phyloP scores from a whole-genome alignment of 1,284 basidiomycete species.

The Apiotrichum porosum region DNA sequence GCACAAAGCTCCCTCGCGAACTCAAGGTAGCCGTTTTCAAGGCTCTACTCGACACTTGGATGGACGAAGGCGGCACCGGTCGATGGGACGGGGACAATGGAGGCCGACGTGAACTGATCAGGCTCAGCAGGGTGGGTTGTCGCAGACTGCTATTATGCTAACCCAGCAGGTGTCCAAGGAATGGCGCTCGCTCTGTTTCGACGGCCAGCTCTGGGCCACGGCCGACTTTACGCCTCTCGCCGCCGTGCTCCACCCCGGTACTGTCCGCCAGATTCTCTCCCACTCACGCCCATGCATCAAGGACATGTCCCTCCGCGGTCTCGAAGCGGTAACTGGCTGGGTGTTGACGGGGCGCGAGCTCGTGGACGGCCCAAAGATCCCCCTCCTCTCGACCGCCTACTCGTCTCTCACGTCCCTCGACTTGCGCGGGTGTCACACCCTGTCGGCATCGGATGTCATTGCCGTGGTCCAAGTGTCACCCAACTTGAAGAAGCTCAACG shows the following conservation, averaged over 20 bases:
- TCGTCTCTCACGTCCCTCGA: conserved; percentile 54
- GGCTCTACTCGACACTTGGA: conserved; percentile 50
- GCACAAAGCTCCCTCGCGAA: conserved; percentile 64
- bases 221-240: conserved; percentile 62
- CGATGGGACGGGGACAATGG: conserved; percentile 68
- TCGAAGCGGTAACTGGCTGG: conserved; percentile 54
- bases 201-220: conserved; percentile 77
- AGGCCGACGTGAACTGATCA: conserved; percentile 71
- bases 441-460: conserved; percentile 65
- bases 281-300: conserved; percentile 62
- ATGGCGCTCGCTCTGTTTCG: conserved; percentile 74
- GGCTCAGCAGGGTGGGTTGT: conserved; percentile 65
- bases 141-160: too few relatives aligned
- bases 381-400: conserved; percentile 7
- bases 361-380: neutral
- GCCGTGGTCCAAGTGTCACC: conserved; percentile 66
- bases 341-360: conserved; percentile 12
- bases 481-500: conserved; percentile 56
- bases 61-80: conserved; percentile 49
- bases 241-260: conserved; percentile 40
- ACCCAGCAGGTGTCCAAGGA: conserved; percentile 65
- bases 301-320: conserved; percentile 62
- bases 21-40: conserved; percentile 62
- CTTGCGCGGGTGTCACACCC: conserved; percentile 64
- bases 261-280: conserved; percentile 26